phyloP scores from a whole-genome alignment of 2,329 filamentous ascomycete species.

The Periconia digitata region DNA sequence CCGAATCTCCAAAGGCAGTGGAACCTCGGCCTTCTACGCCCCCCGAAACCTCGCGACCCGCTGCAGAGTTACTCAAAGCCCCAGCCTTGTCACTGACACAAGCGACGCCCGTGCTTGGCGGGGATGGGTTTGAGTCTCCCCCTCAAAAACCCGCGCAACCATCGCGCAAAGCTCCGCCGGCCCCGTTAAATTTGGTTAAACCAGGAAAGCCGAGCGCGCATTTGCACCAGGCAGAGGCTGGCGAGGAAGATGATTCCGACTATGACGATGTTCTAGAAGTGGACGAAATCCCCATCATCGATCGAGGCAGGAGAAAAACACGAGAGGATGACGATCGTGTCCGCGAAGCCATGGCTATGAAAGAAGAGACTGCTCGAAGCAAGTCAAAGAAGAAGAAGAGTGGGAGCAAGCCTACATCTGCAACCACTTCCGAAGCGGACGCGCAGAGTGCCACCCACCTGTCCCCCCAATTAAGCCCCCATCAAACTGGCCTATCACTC shows the following conservation, averaged over 20 bases:
- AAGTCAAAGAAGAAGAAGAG: slow-evolving; percentile 70
- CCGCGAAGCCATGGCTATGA: slow-evolving; percentile 69
- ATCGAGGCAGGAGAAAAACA: slow-evolving; percentile 78
- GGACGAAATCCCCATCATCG: slow-evolving; percentile 59
- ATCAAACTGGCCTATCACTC: slow-evolving; percentile 37
- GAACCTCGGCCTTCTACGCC: slow-evolving; percentile 4
- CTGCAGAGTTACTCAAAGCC: slow-evolving; percentile 19
- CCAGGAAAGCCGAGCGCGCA: slow-evolving; percentile 47
- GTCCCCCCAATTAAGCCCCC: slow-evolving; percentile 35
- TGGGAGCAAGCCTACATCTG: slow-evolving; percentile 49
- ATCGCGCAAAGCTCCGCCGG: slow-evolving; percentile 79
- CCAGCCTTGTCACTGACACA: slow-evolving; percentile 43
- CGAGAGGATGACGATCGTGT: slow-evolving; percentile 84
- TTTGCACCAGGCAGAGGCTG: slow-evolving; percentile 47
- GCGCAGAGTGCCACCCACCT: slow-evolving; percentile 21
- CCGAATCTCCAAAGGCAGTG: slow-evolving; percentile 9
- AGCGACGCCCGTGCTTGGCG: slow-evolving; percentile 41
- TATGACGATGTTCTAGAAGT: slow-evolving; percentile 78
- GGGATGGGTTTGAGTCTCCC: slow-evolving; percentile 40
- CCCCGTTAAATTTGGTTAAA: slow-evolving; percentile 72
- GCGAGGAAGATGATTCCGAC: slow-evolving; percentile 75
- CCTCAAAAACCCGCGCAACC: slow-evolving; percentile 42
- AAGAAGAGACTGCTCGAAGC: slow-evolving; percentile 64
- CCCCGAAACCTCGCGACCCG: slow-evolving; percentile 7
- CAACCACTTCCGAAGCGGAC: slow-evolving; percentile 11